phyloP scores from a whole-genome alignment of 2,329 filamentous ascomycete species.

The Botrytis byssoidea region DNA sequence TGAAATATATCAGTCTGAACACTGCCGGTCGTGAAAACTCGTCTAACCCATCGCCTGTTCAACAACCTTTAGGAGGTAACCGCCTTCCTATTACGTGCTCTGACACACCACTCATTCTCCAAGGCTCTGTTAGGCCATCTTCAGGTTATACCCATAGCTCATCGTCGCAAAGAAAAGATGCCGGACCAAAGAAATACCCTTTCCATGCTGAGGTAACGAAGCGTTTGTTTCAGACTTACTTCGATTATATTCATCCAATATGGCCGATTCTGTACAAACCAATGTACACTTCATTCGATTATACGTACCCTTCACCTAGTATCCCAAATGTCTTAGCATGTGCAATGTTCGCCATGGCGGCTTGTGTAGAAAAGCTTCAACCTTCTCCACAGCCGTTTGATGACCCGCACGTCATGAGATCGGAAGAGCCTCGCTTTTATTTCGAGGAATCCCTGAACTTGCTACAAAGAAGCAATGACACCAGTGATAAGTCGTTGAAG shows the following conservation, averaged over 20 bases:
- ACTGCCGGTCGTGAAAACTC: slow-evolving; percentile 9
- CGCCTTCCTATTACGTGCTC: neutral
- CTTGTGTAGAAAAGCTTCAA: slow-evolving; percentile 33
- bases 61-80: neutral
- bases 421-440: slow-evolving; percentile 15
- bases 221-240: slow-evolving; percentile 36
- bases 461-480: slow-evolving; percentile 27
- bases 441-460: slow-evolving; percentile 26
- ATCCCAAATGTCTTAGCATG: slow-evolving; percentile 33
- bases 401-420: slow-evolving; percentile 23
- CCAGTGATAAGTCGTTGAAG: slow-evolving; percentile 22
- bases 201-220: slow-evolving; percentile 31
- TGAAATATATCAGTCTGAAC: slow-evolving; percentile 1
- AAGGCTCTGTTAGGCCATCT: neutral
- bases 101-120: neutral
- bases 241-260: slow-evolving; percentile 37
- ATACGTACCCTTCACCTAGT: slow-evolving; percentile 29
- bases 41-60: neutral
- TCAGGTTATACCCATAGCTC: neutral
- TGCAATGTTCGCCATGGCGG: slow-evolving; percentile 36
- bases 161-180: slow-evolving; percentile 9
- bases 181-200: slow-evolving; percentile 2
- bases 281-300: slow-evolving; percentile 34
- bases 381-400: slow-evolving; percentile 22
- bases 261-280: slow-evolving; percentile 39